Evolutionary conservation across 371 early-diverging fungal genomes (phyloP), one percentile per base, ranked within the genome.

Genomic region (Mortierella sp.): DNA sequence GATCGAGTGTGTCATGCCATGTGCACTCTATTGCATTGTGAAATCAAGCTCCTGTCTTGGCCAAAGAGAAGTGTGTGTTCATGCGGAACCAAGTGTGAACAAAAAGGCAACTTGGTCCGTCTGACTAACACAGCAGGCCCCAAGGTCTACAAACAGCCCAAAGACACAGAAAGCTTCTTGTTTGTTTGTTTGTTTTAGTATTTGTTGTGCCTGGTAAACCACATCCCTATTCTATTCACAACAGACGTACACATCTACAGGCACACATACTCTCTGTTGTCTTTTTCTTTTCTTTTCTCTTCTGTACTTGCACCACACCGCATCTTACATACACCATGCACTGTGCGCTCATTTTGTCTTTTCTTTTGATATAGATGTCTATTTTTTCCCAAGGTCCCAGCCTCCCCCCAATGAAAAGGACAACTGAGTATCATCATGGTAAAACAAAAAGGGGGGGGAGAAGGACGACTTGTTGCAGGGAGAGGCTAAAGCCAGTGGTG

Each of bases 311-410:
- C 68, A 68, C 68, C 68, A 68, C 68, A 68, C 68, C 44, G 38
- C 68, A 42, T 38, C 38, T 19, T 9, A 38, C 50, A 16, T 14
- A 42, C 19, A 42, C 38, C 24, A 68, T 68, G 68, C 68, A 42
- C 38, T 42, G 21, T 68, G 38, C 38, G 65, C 38, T 38, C 21
- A 24, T 3, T 68, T 42, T 9, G 9, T 21, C 16, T 34, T 63
- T 31, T 63, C 34, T 63, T 21, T 21, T n/a, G 34, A 38, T 68
- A 68, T 24, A 19, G 42, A 50, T 11, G 2, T 38, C 42, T 38
- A 42, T 16, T 63, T 63, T 63, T 58, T 58, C 60, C 31, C 31
- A 63, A 38, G 38, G 68, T 24, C 68, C 42, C 68, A 68, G 68
- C 24, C 68, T 24, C 42, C 68, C 38, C 68, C n/a, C 28, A 28